phyloP scores from a whole-genome alignment of 108 stramenopile genomes.

The Cyclotella choctawhatcheeana region DNA sequence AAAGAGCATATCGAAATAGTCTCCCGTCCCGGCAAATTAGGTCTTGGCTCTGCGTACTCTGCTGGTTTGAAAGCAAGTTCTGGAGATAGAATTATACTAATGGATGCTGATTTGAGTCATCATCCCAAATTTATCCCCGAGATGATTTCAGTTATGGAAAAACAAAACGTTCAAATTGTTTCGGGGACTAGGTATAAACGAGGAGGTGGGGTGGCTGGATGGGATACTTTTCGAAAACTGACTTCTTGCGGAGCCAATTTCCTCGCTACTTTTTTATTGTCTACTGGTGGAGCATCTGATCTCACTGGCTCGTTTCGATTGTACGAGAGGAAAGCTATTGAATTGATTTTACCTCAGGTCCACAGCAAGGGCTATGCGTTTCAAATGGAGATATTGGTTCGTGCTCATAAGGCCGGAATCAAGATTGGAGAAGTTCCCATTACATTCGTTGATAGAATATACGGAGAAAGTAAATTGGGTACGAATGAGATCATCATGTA shows the following conservation, averaged over 20 bases:
- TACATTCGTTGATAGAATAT: slow-evolving; percentile 97
- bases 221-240: slow-evolving; percentile 92
- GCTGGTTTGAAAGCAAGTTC: slow-evolving; percentile 85
- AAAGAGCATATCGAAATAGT: slow-evolving; percentile 79
- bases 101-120: slow-evolving; percentile 98
- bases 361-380: slow-evolving; percentile 96
- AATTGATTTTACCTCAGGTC: slow-evolving; percentile 86
- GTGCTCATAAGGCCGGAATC: slow-evolving; percentile 84
- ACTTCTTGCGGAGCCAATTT: slow-evolving; percentile 96
- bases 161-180: slow-evolving; percentile 84
- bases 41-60: slow-evolving; percentile 95
- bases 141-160: slow-evolving; percentile 82
- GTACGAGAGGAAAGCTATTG: slow-evolving; percentile 88
- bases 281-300: slow-evolving; percentile 90
- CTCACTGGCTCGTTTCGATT: slow-evolving; percentile 96
- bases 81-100: slow-evolving; percentile 91
- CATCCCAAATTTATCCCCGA: slow-evolving; percentile 97
- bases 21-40: slow-evolving; percentile 92
- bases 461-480: slow-evolving; percentile 98
- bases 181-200: slow-evolving; percentile 92
- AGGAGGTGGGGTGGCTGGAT: slow-evolving; percentile 96
- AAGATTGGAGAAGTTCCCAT: slow-evolving; percentile 94
- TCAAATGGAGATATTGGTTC: slow-evolving; percentile 98
- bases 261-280: slow-evolving; percentile 91
- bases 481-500: slow-evolving; percentile 95